phyloP scores from a whole-genome alignment of 2,329 filamentous ascomycete species.

The Bisporella sp. region DNA sequence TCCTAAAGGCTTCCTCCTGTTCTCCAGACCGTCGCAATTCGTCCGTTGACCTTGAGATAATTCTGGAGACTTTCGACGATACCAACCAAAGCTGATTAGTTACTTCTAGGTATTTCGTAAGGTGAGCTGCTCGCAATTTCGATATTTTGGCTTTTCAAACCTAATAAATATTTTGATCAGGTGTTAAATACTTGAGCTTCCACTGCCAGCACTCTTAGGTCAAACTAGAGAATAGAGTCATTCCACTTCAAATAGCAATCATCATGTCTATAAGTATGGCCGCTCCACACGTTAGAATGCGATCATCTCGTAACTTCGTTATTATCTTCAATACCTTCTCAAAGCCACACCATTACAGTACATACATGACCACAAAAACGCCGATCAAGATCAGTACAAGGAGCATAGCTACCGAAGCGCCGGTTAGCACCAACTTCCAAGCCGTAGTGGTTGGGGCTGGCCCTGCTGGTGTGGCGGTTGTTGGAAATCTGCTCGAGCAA shows the following conservation, averaged over 20 bases:
- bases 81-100: too few species aligned
- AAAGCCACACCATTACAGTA: background rate
- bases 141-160: too few species aligned
- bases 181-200: too few species aligned
- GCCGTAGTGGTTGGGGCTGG: constrained; percentile 54
- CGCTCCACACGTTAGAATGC: background rate
- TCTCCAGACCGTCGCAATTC: too few species aligned
- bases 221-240: too few species aligned
- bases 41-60: too few species aligned
- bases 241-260: background rate
- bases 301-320: background rate
- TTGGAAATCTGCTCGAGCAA: constrained; percentile 54
- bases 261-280: background rate
- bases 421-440: constrained; percentile 29
- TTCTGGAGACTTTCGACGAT: too few species aligned
- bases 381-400: constrained; percentile 1
- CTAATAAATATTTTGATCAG: too few species aligned
- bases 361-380: background rate
- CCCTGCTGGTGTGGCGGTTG: constrained; percentile 50
- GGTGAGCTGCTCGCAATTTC: too few species aligned
- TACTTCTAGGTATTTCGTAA: too few species aligned
- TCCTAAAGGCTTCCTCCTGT: too few species aligned
- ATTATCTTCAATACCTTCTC: background rate
- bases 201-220: too few species aligned
- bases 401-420: background rate